Evolutionary conservation across 1,139 yeast genomes (phyloP).

Genomic region (Candida buenavistaensis): DNA sequence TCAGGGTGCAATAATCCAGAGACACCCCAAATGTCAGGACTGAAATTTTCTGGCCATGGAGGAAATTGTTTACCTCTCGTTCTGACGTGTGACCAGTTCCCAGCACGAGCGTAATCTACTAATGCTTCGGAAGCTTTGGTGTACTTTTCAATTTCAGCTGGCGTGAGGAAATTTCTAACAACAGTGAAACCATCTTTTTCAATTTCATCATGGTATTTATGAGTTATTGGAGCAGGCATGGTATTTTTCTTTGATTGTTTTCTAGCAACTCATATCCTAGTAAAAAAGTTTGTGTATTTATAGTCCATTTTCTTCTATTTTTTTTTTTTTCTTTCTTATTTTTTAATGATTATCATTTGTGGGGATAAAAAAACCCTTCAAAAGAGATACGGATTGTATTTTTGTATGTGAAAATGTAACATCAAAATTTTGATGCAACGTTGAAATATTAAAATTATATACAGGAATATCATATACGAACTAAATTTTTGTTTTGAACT

Average conservation of each 20-base stretch:
- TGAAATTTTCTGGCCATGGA: conserved; percentile 57
- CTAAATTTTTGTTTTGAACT: too few relatives aligned
- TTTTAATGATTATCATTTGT: too few relatives aligned
- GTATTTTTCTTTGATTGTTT: background rate
- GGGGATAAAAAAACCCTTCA: too few relatives aligned
- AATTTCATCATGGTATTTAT: conserved; percentile 33
- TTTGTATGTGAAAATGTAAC: conserved; percentile 7
- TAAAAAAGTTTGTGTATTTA: background rate
- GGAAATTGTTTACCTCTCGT: conserved; percentile 60
- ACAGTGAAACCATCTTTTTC: conserved; percentile 47
- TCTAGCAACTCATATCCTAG: too few relatives aligned
- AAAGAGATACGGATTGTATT: background rate
- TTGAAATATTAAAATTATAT: background rate
- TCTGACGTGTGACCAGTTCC: conserved; percentile 54
- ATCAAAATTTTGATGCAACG: background rate
- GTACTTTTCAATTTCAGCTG: conserved; percentile 41
- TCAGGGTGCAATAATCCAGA: conserved; percentile 54
- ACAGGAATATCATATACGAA: background rate
- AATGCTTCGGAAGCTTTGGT: conserved; percentile 40
- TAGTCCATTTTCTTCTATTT: background rate
- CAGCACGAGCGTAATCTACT: conserved; percentile 48
- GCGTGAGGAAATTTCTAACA: conserved; percentile 40
- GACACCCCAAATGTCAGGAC: conserved; percentile 60
- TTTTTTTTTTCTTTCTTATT: too few relatives aligned
- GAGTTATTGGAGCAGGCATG: conserved; percentile 17